Evolutionary conservation across 2,329 filamentous ascomycete genomes (phyloP), one percentile per base, ranked within the genome.

Genomic region (Mollisiaceae sp.): DNA sequence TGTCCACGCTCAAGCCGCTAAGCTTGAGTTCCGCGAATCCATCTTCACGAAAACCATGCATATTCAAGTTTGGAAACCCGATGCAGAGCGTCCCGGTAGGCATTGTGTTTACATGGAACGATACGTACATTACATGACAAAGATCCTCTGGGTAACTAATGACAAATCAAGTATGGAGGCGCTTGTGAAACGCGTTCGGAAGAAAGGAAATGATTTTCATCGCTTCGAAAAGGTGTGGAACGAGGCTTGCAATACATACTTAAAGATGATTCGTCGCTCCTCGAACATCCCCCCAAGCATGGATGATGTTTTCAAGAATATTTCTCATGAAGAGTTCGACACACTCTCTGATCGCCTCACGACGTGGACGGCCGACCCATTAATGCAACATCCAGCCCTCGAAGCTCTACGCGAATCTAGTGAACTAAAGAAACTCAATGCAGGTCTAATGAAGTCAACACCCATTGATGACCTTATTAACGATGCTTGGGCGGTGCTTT

Each of bases 381-480:
- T 80, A 2, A 80, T 82, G 0, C 76, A 74, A 0, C 77, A 82
- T 62, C 78, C 81, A 0, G 81, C 84, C 2, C 78, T 91, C 2
- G 89, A 91, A 63, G 80, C 89, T 8, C 81, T 92, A 12, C 83
- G 86, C 50, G 89, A 92, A 68, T 84, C 86, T 0, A 81, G 89
- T 32, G 90, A 92, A 71, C 79, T 92, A 39, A 91, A 91, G 74
- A 90, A 88, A 76, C 85, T 97, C 54, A 99, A 99, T 75, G 89
- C 90, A 47, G 91, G 90, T 56, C 83, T 97, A 8, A 95, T 96
- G 86, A 97, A 97, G 78, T 86, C 90, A 0, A 86, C 88, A 0
- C 84, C 89, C 11, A 94, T 98, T 54, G 95, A 99, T 73, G 95
- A 99, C 74, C 84, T 98, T n/a, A 91, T 97, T 70, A 91, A 90